Evolutionary conservation across 2,329 filamentous ascomycete genomes (phyloP).

Genomic region (Coniella vitis): DNA sequence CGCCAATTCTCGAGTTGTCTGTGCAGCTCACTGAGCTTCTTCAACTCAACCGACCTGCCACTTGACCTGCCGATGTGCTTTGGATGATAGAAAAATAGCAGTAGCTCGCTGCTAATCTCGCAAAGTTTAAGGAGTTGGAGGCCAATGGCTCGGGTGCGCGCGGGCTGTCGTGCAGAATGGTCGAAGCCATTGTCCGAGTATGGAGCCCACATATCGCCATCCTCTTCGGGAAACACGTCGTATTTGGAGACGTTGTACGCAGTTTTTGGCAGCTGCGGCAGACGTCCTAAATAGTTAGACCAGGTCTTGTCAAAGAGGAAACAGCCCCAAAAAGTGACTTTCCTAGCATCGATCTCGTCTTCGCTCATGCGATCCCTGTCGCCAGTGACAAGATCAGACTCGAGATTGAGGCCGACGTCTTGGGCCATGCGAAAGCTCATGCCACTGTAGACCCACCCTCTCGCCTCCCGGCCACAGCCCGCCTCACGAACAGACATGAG

Average conservation of each 20-base stretch:
- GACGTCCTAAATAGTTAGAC: constrained; percentile 91
- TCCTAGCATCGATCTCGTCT: constrained; percentile 78
- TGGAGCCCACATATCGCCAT: constrained; percentile 77
- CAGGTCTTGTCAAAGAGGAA: constrained; percentile 99
- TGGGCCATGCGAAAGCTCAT: constrained; percentile 98
- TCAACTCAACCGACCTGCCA: constrained; percentile 77
- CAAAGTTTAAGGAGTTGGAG: constrained; percentile 77
- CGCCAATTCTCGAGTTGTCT: constrained; percentile 87
- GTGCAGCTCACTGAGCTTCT: constrained; percentile 88
- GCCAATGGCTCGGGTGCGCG: constrained; percentile 73
- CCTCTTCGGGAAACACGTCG: constrained; percentile 85
- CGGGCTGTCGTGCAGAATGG: constrained; percentile 67
- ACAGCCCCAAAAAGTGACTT: constrained; percentile 95
- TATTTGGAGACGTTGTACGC: constrained; percentile 82
- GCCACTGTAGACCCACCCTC: constrained; percentile 96
- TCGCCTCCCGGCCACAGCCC: constrained; percentile 86
- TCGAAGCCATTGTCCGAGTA: constrained; percentile 80
- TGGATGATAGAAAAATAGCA: constrained; percentile 88
- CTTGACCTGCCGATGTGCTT: constrained; percentile 54
- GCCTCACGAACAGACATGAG: constrained; percentile 96
- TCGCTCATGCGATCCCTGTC: constrained; percentile 60
- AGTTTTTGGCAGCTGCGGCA: constrained; percentile 76
- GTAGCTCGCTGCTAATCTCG: constrained; percentile 87
- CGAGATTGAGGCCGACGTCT: constrained; percentile 86
- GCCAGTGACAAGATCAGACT: constrained; percentile 59